Conservation (phyloP, 2,329 filamentous ascomycete species). For the Beauveria varroae region DNA sequence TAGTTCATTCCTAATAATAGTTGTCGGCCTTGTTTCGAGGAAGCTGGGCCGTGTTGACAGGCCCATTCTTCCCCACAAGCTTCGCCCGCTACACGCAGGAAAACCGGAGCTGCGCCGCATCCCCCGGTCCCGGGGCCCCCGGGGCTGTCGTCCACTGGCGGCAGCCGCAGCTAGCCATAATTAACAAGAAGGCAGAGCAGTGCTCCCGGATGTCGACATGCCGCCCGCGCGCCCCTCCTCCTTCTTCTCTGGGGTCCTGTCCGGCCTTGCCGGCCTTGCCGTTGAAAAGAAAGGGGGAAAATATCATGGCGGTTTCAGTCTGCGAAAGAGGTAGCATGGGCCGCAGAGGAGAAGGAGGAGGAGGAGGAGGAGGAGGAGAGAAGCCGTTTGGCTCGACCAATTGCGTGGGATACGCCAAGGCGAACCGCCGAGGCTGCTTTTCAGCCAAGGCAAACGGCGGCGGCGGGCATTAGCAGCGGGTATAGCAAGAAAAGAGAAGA, state of each 20-base stretch:
- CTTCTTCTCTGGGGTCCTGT: neutral
- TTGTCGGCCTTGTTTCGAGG: neutral
- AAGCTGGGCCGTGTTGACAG: neutral
- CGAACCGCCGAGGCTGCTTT: slow-evolving; percentile 3
- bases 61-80: neutral
- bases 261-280: neutral
- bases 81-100: neutral
- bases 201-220: no score
- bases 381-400: slow-evolving; percentile 4
- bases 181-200: no score
- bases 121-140: neutral
- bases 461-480: neutral
- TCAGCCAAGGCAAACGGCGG: neutral
- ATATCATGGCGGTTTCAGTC: neutral
- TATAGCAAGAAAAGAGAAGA: neutral
- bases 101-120: slow-evolving; percentile 2
- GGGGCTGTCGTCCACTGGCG: neutral
- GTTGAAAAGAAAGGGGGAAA: neutral
- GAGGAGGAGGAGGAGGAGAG: neutral
- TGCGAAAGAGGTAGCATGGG: neutral
- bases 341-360: neutral
- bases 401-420: slow-evolving; percentile 2
- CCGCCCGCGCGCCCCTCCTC: neutral
- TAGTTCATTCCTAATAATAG: neutral
- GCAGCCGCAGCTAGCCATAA: neutral